A percentile compares a stretch with the other conserved stretches of the same genome.
Conservation (phyloP, 148 eudicot genomes). For the Fagopyrum homotropicum region DNA sequence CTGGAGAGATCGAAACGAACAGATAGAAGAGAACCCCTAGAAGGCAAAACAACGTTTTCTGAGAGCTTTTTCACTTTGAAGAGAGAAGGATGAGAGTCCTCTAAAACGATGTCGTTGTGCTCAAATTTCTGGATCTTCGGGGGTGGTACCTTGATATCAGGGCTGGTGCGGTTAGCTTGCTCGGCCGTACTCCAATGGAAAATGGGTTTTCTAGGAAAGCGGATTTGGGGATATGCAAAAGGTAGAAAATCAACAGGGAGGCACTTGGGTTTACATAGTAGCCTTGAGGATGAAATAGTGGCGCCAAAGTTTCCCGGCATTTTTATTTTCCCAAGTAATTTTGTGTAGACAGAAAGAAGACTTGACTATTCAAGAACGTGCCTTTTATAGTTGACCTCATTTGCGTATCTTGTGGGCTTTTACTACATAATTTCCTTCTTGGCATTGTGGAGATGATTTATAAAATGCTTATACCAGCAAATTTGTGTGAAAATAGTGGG, state of each 20-base stretch:
- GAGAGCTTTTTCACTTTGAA: constrained; percentile 68
- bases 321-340: not conserved
- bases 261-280: constrained; percentile 2
- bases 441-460: not conserved
- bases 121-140: constrained; percentile 48
- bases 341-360: no score
- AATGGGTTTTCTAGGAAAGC: not conserved
- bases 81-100: not conserved
- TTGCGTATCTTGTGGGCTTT: no score
- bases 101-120: constrained; percentile 19
- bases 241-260: not conserved
- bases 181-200: constrained; percentile 33
- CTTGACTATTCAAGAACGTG: no score
- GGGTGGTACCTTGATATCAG: constrained; percentile 40
- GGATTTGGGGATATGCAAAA: constrained; percentile 1
- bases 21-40: constrained; percentile 51
- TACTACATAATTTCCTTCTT: no score
- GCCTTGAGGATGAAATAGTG: constrained; percentile 2
- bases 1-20: constrained; percentile 91
- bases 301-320: constrained; percentile 48
- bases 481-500: not conserved
- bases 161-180: constrained; percentile 14
- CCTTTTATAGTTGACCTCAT: no score
- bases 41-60: constrained; percentile 62
- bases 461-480: not conserved